phyloP scores from a whole-genome alignment of 805 yeast genomes.

The Yamadazyma laniorum region DNA sequence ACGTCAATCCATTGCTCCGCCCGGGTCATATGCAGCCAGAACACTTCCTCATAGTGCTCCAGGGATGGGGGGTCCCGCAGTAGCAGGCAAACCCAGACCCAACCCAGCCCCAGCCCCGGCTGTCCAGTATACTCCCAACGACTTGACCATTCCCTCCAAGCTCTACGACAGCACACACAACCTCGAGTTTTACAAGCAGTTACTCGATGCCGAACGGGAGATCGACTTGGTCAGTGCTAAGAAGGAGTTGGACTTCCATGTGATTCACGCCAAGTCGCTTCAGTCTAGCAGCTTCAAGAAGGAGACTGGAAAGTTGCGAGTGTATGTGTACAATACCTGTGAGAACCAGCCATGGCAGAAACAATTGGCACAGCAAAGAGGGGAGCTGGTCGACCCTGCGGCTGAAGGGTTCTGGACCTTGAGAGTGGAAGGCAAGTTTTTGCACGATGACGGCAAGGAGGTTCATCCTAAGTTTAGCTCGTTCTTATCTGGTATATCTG shows the following conservation, averaged over 20 bases:
- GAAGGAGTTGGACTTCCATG: constrained; percentile 83
- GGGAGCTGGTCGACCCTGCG: constrained; percentile 17
- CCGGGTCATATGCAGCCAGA: constrained; percentile 1
- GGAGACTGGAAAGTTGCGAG: constrained; percentile 64
- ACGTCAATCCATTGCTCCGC: constrained; percentile 9
- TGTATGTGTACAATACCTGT: constrained; percentile 77
- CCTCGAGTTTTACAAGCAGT: constrained; percentile 65
- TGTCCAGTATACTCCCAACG: constrained; percentile 43
- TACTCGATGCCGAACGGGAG: constrained; percentile 77
- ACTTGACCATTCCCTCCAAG: constrained; percentile 35
- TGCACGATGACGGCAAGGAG: constrained; percentile 46
- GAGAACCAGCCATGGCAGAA: constrained; percentile 86
- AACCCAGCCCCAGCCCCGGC: constrained; percentile 37
- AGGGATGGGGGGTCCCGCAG: constrained; percentile 2
- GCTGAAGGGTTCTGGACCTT: constrained; percentile 73
- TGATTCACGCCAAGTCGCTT: constrained; percentile 44
- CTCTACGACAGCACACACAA: constrained; percentile 56
- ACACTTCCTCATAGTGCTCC: constrained; percentile 1
- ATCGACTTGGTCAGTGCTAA: constrained; percentile 80
- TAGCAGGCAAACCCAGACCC: constrained; percentile 24
- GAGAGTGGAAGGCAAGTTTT: constrained; percentile 80
- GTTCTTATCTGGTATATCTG: constrained; percentile 78
- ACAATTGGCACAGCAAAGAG: constrained; percentile 24
- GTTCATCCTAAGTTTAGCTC: constrained; percentile 57
- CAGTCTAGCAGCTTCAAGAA: constrained; percentile 36